phyloP scores from a whole-genome alignment of 1,284 basidiomycete species.

The Trichosporon asahii region DNA sequence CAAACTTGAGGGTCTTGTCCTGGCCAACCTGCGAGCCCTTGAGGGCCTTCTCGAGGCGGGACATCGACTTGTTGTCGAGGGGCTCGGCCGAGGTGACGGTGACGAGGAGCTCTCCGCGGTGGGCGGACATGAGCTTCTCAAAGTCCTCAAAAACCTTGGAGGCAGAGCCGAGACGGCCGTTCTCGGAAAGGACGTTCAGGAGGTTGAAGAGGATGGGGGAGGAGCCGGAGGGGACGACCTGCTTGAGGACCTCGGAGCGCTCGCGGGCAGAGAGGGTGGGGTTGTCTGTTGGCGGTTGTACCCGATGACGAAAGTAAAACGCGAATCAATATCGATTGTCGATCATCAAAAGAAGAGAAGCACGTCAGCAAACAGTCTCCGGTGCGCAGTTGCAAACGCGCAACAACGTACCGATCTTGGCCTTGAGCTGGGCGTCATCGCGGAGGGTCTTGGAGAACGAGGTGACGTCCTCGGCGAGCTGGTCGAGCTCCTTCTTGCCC shows the following conservation, averaged over 20 bases:
- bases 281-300: conserved; percentile 56
- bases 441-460: conserved; percentile 57
- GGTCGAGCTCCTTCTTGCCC: conserved; percentile 61
- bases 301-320: neutral
- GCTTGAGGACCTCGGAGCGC: conserved; percentile 65
- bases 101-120: conserved; percentile 92
- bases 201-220: conserved; percentile 87
- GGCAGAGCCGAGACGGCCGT: conserved; percentile 82
- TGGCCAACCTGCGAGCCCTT: conserved; percentile 79
- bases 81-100: conserved; percentile 83
- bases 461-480: conserved; percentile 77
- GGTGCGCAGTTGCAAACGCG: neutral
- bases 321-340: neutral
- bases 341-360: neutral
- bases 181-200: conserved; percentile 84
- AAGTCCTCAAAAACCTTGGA: conserved; percentile 87
- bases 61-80: conserved; percentile 66
- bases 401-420: conserved; percentile 60
- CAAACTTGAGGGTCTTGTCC: conserved; percentile 79
- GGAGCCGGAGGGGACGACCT: conserved; percentile 65
- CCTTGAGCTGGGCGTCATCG: conserved; percentile 17
- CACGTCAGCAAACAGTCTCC: neutral
- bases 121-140: conserved; percentile 78
- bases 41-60: conserved; percentile 75
- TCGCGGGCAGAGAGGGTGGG: conserved; percentile 82